Evolutionary conservation across 805 yeast species (phyloP).

Genomic region (Tetrapisispora phaffii): DNA sequence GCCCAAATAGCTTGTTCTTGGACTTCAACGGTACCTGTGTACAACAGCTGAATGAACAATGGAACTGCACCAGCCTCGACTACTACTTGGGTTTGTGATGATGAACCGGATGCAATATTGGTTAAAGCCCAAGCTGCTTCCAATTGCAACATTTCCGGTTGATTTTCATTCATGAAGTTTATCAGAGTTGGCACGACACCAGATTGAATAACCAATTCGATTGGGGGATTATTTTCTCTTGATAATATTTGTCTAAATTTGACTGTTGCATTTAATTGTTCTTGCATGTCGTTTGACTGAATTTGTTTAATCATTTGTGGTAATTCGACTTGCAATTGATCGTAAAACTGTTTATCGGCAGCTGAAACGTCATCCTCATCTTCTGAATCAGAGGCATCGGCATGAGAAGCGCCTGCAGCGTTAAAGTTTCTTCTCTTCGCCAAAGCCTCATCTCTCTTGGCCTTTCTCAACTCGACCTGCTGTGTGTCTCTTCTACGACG

Average conservation of each 20-base stretch:
- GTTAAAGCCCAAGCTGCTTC: conserved; percentile 99
- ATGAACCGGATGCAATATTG: conserved; percentile 89
- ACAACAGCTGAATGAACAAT: conserved; percentile 68
- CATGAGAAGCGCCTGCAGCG: conserved; percentile 36
- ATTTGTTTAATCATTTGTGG: conserved; percentile 81
- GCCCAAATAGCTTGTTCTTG: conserved; percentile 99
- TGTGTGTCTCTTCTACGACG: conserved; percentile 97
- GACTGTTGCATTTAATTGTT: conserved; percentile 79
- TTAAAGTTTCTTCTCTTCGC: conserved; percentile 83
- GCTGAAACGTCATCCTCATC: conserved; percentile 37
- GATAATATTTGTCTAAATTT: conserved; percentile 89
- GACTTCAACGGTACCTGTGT: conserved; percentile 78
- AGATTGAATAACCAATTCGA: conserved; percentile 80
- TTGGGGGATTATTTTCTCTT: conserved; percentile 93
- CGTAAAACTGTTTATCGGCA: conserved; percentile 36
- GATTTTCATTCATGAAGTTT: conserved; percentile 64
- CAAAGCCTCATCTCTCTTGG: conserved; percentile 88
- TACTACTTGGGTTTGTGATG: conserved; percentile 82
- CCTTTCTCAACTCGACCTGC: conserved; percentile 92
- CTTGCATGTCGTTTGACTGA: conserved; percentile 62
- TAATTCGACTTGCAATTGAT: conserved; percentile 52
- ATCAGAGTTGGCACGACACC: conserved; percentile 93
- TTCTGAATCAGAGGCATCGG: conserved; percentile 45
- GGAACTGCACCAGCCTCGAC: conserved; percentile 94
- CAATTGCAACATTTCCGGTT: conserved; percentile 80